Percentiles rank a stretch among this genome's conserved stretches.
Conservation (phyloP, 148 eudicot species). For the Pharnaceum exiguum region DNA sequence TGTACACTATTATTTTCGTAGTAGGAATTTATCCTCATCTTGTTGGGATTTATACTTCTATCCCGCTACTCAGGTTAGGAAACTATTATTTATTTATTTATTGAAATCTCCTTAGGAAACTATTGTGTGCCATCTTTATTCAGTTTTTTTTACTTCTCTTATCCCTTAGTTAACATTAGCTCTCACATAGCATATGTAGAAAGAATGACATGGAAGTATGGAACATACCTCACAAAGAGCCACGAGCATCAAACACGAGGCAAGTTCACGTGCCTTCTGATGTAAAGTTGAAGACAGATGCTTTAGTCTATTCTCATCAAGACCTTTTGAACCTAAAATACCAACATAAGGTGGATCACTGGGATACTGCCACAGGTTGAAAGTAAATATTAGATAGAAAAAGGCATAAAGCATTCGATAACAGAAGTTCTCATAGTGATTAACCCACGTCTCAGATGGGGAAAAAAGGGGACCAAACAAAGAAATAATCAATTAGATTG, state of each 20-base stretch:
- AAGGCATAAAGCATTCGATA: not conserved
- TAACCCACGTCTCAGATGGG: not conserved
- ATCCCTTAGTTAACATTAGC: no score
- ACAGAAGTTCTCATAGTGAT: not conserved
- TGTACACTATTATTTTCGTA: no score
- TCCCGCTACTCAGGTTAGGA: no score
- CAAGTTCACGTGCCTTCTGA: slow-evolving; percentile 62
- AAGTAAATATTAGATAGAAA: slow-evolving; percentile 13
- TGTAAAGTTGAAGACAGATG: slow-evolving; percentile 42
- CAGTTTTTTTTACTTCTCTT: no score
- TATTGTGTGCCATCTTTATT: no score
- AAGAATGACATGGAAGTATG: no score
- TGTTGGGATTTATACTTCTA: no score
- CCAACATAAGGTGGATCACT: slow-evolving; percentile 66
- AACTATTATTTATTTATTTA: no score
- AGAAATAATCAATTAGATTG: not conserved
- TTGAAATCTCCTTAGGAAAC: no score
- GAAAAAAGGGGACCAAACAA: not conserved
- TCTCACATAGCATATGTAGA: no score
- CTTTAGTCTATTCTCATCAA: slow-evolving; percentile 69
- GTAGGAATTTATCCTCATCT: no score
- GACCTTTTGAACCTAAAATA: slow-evolving; percentile 75
- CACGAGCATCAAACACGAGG: slow-evolving; percentile 81
- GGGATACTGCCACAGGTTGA: slow-evolving; percentile 70
- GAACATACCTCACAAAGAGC: slow-evolving; percentile 87